Evolutionary conservation across 2,329 filamentous ascomycete genomes (phyloP), one percentile per base, ranked within the genome.

Genomic region (Saccharata proteae): DNA sequence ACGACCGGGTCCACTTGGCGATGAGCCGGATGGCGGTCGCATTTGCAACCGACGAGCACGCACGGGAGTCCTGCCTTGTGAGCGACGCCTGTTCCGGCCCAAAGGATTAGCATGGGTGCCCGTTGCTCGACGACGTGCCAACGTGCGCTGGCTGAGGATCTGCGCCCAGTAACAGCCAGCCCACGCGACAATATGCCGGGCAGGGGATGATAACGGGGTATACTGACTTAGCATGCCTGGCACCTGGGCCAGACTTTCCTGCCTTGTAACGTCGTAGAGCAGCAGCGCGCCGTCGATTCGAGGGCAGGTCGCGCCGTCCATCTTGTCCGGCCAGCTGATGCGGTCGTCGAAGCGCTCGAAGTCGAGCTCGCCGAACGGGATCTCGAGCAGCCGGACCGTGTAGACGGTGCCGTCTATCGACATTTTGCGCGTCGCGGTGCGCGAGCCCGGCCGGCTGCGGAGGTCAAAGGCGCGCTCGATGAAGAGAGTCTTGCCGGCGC

Each of bases 31-130:
- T 78, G 75, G 30, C 75, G 71, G 54, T 94, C 88, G 62, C 83
- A 93, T 65, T 94, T 94, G 54, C 78, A 88, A 34, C 84, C 83
- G 30, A 92, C 81, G 24, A 94, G 69, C 39, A 88, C 69, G 32
- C 79, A 80, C 6, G 86, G 84, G 22, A 93, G 59, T 15, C 69
- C 68, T 12, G 79, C 75, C 44, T 77, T 79, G 36, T 74, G 71
- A 30, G 93, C 65, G 24, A 78, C 77, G 59, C 74, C 85, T 92
- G 53, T 46, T 43, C 44, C 29, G 43, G 12, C 45, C 35, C 35
- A 26, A 26, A 32, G 23, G 33, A 38, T 32, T 15, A 24, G 36
- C 26, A 12, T 16, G 16, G 32, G 16, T 20, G 32, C 22, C 26
- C 32, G 19, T 26, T 15, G 15, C 9, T 20, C 16, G 32, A 21